Percentiles rank a stretch among this genome's conserved stretches.
Conservation (phyloP, 352 stramenopile genomes). For the Globisporangium sylvaticum region DNA sequence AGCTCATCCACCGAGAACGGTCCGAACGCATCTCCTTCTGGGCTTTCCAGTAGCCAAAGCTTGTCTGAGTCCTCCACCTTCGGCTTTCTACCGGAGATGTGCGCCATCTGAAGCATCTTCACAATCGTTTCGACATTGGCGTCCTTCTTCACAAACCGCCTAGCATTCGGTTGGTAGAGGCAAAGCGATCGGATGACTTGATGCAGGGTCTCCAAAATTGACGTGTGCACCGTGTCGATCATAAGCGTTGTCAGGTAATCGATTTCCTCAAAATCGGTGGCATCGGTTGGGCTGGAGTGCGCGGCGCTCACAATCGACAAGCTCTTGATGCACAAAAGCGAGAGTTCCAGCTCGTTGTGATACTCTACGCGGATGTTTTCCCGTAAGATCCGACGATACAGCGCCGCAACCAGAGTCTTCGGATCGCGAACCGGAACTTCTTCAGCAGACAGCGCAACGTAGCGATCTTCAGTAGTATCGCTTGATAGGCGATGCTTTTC, state of each 20-base stretch:
- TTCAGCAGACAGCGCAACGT: conserved; percentile 40
- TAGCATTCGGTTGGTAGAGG: conserved; percentile 45
- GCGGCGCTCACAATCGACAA: conserved; percentile 59
- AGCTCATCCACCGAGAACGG: conserved; percentile 50
- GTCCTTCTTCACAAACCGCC: conserved; percentile 36
- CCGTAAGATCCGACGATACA: conserved; percentile 74
- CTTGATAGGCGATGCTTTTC: conserved; percentile 47
- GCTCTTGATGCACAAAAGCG: conserved; percentile 57
- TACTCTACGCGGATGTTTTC: conserved; percentile 75
- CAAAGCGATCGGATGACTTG: conserved; percentile 58
- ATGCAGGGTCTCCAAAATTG: conserved; percentile 51
- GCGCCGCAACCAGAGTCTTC: conserved; percentile 38
- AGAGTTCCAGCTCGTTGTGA: conserved; percentile 56
- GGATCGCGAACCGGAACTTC: conserved; percentile 56
- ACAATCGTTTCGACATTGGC: conserved; percentile 46
- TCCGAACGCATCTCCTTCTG: conserved; percentile 23
- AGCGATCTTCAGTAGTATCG: conserved; percentile 49
- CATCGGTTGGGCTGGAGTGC: conserved; percentile 31
- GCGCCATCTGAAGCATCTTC: conserved; percentile 61
- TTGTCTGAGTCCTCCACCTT: conserved; percentile 26
- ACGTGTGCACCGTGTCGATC: conserved; percentile 51
- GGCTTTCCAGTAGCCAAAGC: conserved; percentile 46
- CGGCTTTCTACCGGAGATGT: conserved; percentile 32
- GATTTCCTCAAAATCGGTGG: conserved; percentile 64
- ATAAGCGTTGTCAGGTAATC: conserved; percentile 64